phyloP scores from a whole-genome alignment of 2,329 filamentous ascomycete genomes.

The Colletotrichum higginsianum region DNA sequence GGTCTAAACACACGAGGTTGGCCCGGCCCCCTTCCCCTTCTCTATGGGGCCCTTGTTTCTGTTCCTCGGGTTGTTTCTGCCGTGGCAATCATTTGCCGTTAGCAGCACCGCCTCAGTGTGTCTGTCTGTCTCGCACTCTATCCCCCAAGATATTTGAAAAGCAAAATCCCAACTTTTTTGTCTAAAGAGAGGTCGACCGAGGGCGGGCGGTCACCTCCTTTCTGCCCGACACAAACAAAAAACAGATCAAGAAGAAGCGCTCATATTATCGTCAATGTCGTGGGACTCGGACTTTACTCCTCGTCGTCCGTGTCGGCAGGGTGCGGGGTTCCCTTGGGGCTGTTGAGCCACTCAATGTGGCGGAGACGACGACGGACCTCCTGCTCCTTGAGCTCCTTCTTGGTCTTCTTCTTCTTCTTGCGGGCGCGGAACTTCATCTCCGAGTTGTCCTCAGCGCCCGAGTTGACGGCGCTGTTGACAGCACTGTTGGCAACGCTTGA shows the following conservation, averaged over 20 bases:
- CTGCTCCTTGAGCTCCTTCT: conserved; percentile 94
- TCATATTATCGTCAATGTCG: conserved; percentile 34
- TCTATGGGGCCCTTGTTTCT: background rate
- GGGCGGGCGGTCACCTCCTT: conserved; percentile 7
- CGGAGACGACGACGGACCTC: conserved; percentile 89
- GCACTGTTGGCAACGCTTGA: conserved; percentile 70
- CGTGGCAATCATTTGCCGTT: background rate
- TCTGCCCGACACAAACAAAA: conserved; percentile 21
- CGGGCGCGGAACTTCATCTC: conserved; percentile 89
- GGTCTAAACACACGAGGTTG: conserved; percentile 14
- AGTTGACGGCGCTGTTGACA: conserved; percentile 78
- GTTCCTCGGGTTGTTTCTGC: background rate
- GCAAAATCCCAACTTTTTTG: conserved; percentile 24
- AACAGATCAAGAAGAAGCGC: conserved; percentile 16
- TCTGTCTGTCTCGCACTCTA: background rate
- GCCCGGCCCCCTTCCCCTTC: background rate
- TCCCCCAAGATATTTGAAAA: conserved; percentile 21
- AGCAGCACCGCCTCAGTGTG: background rate
- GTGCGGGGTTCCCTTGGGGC: conserved; percentile 86
- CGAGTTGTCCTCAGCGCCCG: conserved; percentile 84
- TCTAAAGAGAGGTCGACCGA: conserved; percentile 10
- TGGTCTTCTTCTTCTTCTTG: conserved; percentile 99
- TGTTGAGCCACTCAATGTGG: conserved; percentile 89
- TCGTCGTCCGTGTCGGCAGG: conserved; percentile 86
- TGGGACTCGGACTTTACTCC: conserved; percentile 51